Percentiles rank a stretch among this genome's conserved stretches.
Evolutionary conservation across 805 yeast genomes (phyloP).

Genomic region (Suhomyces prunicola): DNA sequence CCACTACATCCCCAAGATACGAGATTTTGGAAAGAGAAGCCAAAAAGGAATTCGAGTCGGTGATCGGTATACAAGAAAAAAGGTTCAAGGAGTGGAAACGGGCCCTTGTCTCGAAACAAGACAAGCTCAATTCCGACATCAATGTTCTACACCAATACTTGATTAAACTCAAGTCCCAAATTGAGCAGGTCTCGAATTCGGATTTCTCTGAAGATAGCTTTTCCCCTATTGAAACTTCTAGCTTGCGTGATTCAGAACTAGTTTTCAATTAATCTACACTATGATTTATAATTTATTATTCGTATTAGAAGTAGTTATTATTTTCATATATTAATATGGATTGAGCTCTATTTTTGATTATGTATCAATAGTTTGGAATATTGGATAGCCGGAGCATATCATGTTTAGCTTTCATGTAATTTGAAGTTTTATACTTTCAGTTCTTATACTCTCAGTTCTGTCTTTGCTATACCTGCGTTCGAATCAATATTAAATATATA

Average conservation of each 20-base stretch:
- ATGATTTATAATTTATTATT: too few species aligned
- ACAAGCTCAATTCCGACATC: constrained; percentile 53
- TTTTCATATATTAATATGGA: too few species aligned
- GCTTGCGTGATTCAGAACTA: not conserved
- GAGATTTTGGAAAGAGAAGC: constrained; percentile 42
- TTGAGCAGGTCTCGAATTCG: not conserved
- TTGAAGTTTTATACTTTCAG: too few species aligned
- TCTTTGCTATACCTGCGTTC: too few species aligned
- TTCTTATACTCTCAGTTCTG: too few species aligned
- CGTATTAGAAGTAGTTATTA: too few species aligned
- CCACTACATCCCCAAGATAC: constrained; percentile 46
- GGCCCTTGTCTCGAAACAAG: constrained; percentile 53
- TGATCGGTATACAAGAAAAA: constrained; percentile 48
- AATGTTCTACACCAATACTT: constrained; percentile 19
- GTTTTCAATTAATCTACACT: not conserved
- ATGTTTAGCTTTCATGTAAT: too few species aligned
- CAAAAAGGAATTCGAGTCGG: constrained; percentile 42
- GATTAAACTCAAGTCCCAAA: not conserved
- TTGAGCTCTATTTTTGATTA: too few species aligned
- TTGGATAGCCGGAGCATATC: too few species aligned
- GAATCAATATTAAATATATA: too few species aligned
- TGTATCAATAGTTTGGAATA: too few species aligned
- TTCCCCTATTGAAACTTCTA: not conserved
- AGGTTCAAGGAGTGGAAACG: constrained; percentile 63
- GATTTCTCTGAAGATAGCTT: not conserved